Evolutionary conservation across 306 rosid genomes (phyloP), one percentile per base, ranked within the genome.

Genomic region (Crotalaria pallida): DNA sequence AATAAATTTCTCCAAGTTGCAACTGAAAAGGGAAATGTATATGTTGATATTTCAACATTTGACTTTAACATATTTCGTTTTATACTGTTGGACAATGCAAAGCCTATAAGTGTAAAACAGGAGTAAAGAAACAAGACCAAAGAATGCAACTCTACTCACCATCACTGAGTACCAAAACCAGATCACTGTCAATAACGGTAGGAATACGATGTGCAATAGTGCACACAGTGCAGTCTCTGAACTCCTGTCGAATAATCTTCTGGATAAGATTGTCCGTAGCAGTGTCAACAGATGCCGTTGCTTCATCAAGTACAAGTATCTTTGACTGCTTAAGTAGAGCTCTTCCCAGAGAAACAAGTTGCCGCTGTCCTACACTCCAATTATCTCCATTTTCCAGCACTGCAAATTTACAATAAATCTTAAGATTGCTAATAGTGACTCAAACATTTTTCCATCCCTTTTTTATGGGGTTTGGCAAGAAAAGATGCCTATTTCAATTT

Each of bases 161-260:
- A 26, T 93, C 98, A 78, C 93, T 88, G 77, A 93, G 96, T 7
- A 93, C 96, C 72, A 90, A 79, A 41, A 90, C 96, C 1, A 84
- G 77, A 84, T 88, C 97, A 52, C 97, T 90, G 84, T 93, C 98
- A 4, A 93, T 89, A 49, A 93, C 98, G 1, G 97, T 93, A 19
- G 98, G 98, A 56, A 93, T 93, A 65, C 98, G 91, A 76, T 93
- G 98, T 4, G 96, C 96, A 26, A 93, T 87, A 41, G 98, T 90
- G 72, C 92, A 93, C 6, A 93, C 96, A 0, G 98, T 89, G 63
- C 98, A 92, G 69, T 84, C 84, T 79, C 58, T 86, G 72, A 92
- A 92, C 89, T 89, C 96, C 18, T 82, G 71, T 69, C 96, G 79
- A 59, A 92, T 85, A 79, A 90, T 86, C 82, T 90, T 92, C 83